A percentile compares a stretch with the other conserved stretches of the same genome.
These are phyloP conservation scores for Hammondia hammondi DNA, from an alignment of 169 alveolate species.

Conservation along the genomic window DNA sequence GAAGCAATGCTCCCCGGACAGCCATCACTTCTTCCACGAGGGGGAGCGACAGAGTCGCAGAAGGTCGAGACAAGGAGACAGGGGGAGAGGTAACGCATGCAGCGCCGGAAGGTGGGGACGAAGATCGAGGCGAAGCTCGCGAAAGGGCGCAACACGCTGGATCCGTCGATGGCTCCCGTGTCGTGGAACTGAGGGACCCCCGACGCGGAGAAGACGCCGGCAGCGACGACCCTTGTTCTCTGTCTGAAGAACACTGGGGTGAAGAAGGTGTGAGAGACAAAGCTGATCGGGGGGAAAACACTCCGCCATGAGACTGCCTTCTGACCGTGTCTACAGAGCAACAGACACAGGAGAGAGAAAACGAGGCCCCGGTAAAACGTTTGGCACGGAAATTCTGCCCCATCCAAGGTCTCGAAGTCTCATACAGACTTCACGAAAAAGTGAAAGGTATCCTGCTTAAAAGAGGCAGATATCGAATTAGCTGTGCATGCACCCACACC, in stretches of 20 bases:
- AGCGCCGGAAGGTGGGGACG: not conserved
- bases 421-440: no score
- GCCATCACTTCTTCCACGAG: constrained; percentile 7
- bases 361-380: no score
- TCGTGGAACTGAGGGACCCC: not conserved
- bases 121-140: not conserved
- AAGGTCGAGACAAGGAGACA: not conserved
- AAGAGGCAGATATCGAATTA: no score
- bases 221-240: not conserved
- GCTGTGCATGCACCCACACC: no score
- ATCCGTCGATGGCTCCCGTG: constrained; percentile 1
- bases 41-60: not conserved
- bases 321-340: not conserved
- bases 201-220: not conserved
- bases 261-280: not conserved
- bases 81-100: not conserved
- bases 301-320: not conserved
- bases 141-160: not conserved
- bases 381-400: no score
- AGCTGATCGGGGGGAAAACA: not conserved
- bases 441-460: no score
- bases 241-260: not conserved
- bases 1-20: not conserved
- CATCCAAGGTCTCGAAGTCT: no score
- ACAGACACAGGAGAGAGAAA: no score